These are phyloP conservation scores for Monosporascus sp. DNA, from an alignment of 2,329 filamentous ascomycete genomes.

Conservation along the genomic window DNA sequence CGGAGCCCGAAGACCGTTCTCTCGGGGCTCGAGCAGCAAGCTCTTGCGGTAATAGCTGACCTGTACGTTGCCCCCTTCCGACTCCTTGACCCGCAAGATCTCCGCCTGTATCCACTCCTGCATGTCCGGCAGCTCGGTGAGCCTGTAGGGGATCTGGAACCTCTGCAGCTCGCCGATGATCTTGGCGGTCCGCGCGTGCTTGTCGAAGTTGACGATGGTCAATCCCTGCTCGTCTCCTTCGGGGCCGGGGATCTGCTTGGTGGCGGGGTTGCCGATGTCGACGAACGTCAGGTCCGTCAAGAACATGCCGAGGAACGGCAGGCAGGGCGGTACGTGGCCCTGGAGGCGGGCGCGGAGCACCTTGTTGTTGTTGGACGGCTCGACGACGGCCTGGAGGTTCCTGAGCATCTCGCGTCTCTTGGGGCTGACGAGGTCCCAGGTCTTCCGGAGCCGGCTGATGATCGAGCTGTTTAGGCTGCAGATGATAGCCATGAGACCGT, in stretches of 20 bases:
- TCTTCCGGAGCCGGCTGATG: constrained; percentile 79
- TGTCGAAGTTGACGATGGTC: constrained; percentile 95
- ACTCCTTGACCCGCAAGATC: constrained; percentile 66
- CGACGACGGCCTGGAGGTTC: constrained; percentile 75
- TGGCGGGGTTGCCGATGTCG: constrained; percentile 86
- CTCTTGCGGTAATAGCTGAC: constrained; percentile 73
- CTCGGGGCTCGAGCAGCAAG: constrained; percentile 73
- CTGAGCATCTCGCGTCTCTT: constrained; percentile 80
- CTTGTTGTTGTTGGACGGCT: constrained; percentile 87
- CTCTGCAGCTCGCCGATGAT: constrained; percentile 94
- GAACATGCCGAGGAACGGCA: constrained; percentile 95
- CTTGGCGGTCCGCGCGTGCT: constrained; percentile 88
- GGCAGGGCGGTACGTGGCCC: constrained; percentile 81
- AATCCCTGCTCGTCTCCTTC: constrained; percentile 57
- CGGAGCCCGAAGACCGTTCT: constrained; percentile 33
- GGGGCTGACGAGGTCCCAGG: constrained; percentile 82
- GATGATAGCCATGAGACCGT: constrained; percentile 94
- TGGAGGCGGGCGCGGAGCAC: constrained; percentile 77
- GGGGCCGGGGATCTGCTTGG: constrained; percentile 63
- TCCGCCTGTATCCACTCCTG: constrained; percentile 89
- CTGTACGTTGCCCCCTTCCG: constrained; percentile 51
- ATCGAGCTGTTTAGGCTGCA: constrained; percentile 90
- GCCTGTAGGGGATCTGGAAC: constrained; percentile 88
- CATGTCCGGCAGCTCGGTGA: constrained; percentile 78
- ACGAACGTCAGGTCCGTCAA: constrained; percentile 94